Base-by-base conservation (phyloP, 345 rosid genomes). In the Turnera subulata region DNA sequence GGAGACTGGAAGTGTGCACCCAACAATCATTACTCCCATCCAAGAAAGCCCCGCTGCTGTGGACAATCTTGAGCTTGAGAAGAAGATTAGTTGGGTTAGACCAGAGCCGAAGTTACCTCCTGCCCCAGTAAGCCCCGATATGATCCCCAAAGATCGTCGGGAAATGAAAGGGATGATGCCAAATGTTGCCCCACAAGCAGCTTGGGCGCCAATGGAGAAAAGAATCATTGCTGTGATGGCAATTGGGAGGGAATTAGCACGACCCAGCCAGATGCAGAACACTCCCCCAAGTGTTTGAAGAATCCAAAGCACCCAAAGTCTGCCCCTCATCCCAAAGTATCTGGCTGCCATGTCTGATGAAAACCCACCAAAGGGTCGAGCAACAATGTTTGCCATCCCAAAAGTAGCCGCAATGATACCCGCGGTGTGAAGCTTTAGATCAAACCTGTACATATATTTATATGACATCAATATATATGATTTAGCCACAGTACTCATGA, bases 71-170 rank as follows among this genome's bases (percentile, higher is more conserved):
- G 88, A 54, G 4, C 77, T 64, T 0, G 91, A 71, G 65, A 90
- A 90, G 67, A 89, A 84, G 3, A 86, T 32, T 9, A 90, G 51
- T 40, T 90, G 88, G 0, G 95, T 90, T 65, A 87, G 53, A 1
- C 97, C 96, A 0, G 94, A 87, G 1, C 92, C 90, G 6, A 87
- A 87, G 67, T 87, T 87, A 7, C 90, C 95, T 17, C 90, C 91
- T 0, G 89, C 97, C 1, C 90, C 92, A 0, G 88, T 84, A 11
- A 90, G 63, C 14, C 97, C 95, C 0, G 90, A 86, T 12, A 90
- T 84, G 65, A 90, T 77, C 0, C 97, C 95, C 39, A 90, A 55
- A 23, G 92, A 90, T 22, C 86, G 77, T 15, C 95, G 73, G 0
- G 90, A 86, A 50, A 90, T 67, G 79, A 86, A 89, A 2, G 92